phyloP scores from a whole-genome alignment of 1,284 basidiomycete genomes.

The Leccinum ponderosum region DNA sequence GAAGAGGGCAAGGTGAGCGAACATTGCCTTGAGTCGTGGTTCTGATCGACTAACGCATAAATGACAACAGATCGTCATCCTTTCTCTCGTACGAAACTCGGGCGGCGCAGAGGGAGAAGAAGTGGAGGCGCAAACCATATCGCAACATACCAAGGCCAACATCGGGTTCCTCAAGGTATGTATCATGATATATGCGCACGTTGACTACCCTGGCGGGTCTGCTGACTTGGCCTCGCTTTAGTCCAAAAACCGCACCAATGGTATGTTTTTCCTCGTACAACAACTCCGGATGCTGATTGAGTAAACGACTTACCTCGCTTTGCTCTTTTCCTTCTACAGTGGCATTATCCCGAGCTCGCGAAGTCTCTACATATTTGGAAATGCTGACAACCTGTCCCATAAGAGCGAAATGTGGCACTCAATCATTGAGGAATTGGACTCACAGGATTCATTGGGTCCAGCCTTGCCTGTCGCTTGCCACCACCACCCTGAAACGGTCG shows the following conservation, averaged over 20 bases:
- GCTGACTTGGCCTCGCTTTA: slow-evolving; percentile 20
- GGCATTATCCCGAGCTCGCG: slow-evolving; percentile 70
- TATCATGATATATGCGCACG: slow-evolving; percentile 33
- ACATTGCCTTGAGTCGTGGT: not conserved
- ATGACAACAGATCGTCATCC: slow-evolving; percentile 47
- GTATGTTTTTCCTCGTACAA: slow-evolving; percentile 12
- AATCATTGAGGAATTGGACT: slow-evolving; percentile 57
- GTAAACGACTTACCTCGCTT: not conserved
- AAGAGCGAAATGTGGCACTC: slow-evolving; percentile 60
- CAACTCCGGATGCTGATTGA: not conserved
- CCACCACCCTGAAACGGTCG: slow-evolving; percentile 49
- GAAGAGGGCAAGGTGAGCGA: slow-evolving; percentile 55
- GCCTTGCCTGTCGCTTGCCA: slow-evolving; percentile 57
- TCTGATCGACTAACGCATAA: not conserved
- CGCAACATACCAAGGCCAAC: slow-evolving; percentile 34
- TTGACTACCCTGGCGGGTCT: not conserved
- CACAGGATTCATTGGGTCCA: slow-evolving; percentile 46
- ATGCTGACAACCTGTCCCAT: slow-evolving; percentile 50
- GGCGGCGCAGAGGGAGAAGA: slow-evolving; percentile 44
- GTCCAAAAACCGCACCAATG: slow-evolving; percentile 61
- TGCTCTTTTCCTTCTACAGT: slow-evolving; percentile 39
- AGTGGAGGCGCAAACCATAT: slow-evolving; percentile 16
- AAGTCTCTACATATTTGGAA: slow-evolving; percentile 73
- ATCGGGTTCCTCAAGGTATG: slow-evolving; percentile 66
- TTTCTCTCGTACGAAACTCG: slow-evolving; percentile 71